phyloP scores from a whole-genome alignment of 306 rosid species.

The Gastrolobium bilobum region DNA sequence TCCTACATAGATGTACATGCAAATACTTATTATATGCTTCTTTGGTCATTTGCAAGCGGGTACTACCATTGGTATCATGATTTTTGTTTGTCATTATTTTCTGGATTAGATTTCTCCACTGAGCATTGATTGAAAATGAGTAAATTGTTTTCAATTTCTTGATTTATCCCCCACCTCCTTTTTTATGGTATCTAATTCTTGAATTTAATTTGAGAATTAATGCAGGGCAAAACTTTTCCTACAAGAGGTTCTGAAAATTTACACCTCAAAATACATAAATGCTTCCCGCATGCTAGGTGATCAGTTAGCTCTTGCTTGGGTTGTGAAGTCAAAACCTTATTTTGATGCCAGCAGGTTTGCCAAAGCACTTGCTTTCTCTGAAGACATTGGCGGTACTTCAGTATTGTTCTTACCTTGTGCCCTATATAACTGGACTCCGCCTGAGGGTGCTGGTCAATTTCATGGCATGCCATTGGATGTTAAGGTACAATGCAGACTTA shows the following conservation, averaged over 20 bases:
- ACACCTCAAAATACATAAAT: constrained; percentile 68
- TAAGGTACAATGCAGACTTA: constrained; percentile 63
- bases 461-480: constrained; percentile 95
- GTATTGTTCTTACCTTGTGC: constrained; percentile 86
- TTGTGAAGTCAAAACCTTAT: constrained; percentile 77
- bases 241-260: constrained; percentile 74
- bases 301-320: constrained; percentile 96
- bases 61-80: constrained; percentile 2
- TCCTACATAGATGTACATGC: background rate
- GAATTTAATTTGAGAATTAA: constrained; percentile 30
- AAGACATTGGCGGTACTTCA: constrained; percentile 69
- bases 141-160: constrained; percentile 5
- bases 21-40: background rate
- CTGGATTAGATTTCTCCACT: constrained; percentile 22
- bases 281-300: constrained; percentile 98
- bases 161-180: background rate
- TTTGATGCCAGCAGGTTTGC: constrained; percentile 73
- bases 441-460: constrained; percentile 98
- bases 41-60: constrained; percentile 2
- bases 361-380: constrained; percentile 65
- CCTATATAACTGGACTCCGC: constrained; percentile 94
- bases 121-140: background rate
- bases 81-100: background rate
- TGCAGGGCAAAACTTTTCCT: constrained; percentile 85
- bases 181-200: constrained; percentile 29